phyloP scores from a whole-genome alignment of 192 early-diverging fungal genomes.

The Backusella sp. region DNA sequence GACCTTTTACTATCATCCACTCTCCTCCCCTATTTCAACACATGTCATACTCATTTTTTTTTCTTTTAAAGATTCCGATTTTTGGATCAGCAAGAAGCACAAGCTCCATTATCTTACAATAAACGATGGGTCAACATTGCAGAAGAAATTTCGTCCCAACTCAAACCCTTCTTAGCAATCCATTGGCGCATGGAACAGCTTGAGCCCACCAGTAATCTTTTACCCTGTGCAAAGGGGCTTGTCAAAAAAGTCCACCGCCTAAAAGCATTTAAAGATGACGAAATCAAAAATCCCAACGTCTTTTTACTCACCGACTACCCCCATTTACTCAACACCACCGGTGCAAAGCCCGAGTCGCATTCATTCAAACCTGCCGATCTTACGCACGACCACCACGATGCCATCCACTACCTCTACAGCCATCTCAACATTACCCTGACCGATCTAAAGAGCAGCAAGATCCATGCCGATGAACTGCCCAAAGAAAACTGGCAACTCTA shows the following conservation, averaged over 20 bases:
- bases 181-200: constrained; percentile 45
- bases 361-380: constrained; percentile 29
- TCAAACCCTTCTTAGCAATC: constrained; percentile 36
- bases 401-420: constrained; percentile 28
- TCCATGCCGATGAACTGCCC: constrained; percentile 23
- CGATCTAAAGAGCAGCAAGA: background rate
- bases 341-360: constrained; percentile 30
- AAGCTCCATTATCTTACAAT: constrained; percentile 25
- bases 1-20: too few species aligned
- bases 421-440: constrained; percentile 32
- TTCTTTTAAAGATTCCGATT: constrained; percentile 19
- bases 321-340: constrained; percentile 26
- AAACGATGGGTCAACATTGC: constrained; percentile 23
- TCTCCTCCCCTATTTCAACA: too few species aligned
- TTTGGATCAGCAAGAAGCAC: constrained; percentile 21
- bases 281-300: constrained; percentile 16
- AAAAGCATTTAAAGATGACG: background rate
- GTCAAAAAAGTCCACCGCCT: constrained; percentile 17
- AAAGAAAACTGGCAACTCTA: constrained; percentile 28
- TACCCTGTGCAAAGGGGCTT: constrained; percentile 30
- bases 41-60: background rate
- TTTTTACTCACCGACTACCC: constrained; percentile 44
- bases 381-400: constrained; percentile 29
- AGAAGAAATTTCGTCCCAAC: constrained; percentile 24
- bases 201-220: constrained; percentile 15